Evolutionary conservation across 2,329 filamentous ascomycete genomes (phyloP).

Genomic region (Cercospora sesami): DNA sequence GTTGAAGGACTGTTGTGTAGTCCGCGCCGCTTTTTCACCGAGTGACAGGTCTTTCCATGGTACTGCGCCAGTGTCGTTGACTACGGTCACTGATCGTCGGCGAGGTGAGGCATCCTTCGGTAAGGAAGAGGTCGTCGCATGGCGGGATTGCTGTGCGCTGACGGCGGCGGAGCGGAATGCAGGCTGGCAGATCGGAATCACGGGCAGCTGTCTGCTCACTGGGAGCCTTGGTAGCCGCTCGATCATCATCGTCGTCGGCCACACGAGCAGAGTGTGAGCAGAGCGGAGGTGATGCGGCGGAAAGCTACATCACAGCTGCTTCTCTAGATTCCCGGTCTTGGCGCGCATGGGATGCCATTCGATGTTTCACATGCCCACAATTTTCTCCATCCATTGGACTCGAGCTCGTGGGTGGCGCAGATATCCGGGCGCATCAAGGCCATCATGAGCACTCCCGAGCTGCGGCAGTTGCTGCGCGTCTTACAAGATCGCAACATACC

Average conservation of each 20-base stretch:
- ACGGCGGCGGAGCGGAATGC: conserved; percentile 14
- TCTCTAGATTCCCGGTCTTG: background rate
- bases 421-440: background rate
- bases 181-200: conserved; percentile 17
- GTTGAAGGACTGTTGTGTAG: conserved; percentile 89
- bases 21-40: conserved; percentile 76
- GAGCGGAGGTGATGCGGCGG: background rate
- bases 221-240: conserved; percentile 14
- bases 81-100: conserved; percentile 72
- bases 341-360: background rate
- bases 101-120: conserved; percentile 47
- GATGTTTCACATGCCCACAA: background rate
- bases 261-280: background rate
- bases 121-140: conserved; percentile 31
- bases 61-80: conserved; percentile 81
- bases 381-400: background rate
- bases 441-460: conserved; percentile 26
- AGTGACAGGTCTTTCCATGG: conserved; percentile 75
- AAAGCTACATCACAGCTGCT: background rate
- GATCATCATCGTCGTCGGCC: conserved; percentile 18
- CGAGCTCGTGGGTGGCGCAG: background rate
- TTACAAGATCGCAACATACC: conserved; percentile 48
- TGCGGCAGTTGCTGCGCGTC: conserved; percentile 47
- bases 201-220: conserved; percentile 16
- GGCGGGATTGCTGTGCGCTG: conserved; percentile 15